These are phyloP conservation scores for Platismatia glauca DNA, from an alignment of 495 filamentous ascomycete genomes.

Conservation along the genomic window DNA sequence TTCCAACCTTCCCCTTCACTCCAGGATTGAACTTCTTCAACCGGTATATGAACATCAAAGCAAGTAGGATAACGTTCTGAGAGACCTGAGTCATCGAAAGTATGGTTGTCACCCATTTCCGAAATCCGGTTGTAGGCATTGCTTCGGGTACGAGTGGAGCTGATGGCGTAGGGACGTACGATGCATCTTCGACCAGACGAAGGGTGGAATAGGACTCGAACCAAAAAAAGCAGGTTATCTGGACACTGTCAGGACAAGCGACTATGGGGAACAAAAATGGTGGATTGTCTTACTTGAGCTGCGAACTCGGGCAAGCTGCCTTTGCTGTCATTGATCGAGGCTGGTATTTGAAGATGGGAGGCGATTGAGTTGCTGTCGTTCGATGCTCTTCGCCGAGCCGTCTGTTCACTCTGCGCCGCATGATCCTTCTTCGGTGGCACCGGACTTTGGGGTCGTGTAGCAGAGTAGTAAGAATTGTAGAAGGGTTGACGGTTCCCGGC, in stretches of 20 bases:
- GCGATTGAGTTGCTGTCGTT: conserved; percentile 38
- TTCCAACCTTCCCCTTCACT: conserved; percentile 84
- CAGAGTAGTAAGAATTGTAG: conserved; percentile 25
- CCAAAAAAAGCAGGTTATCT: conserved; percentile 98
- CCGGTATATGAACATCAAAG: conserved; percentile 86
- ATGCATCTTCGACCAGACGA: conserved; percentile 58
- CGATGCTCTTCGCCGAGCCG: conserved; percentile 29
- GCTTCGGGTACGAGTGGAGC: conserved; percentile 58
- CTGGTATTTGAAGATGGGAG: conserved; percentile 61
- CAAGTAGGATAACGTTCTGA: conserved; percentile 88
- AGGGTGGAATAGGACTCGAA: conserved; percentile 82
- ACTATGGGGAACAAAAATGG: neutral
- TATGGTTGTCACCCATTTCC: conserved; percentile 88
- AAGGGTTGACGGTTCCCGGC: conserved; percentile 24
- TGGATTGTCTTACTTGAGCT: conserved; percentile 52
- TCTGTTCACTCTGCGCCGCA: conserved; percentile 25
- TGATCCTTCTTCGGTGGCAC: conserved; percentile 23
- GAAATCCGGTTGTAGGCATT: conserved; percentile 67
- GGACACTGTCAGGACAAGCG: conserved; percentile 10
- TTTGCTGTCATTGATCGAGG: conserved; percentile 62
- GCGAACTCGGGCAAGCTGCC: conserved; percentile 74
- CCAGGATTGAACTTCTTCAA: conserved; percentile 81
- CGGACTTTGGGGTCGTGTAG: conserved; percentile 31
- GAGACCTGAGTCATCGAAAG: conserved; percentile 93
- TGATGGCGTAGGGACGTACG: conserved; percentile 37